Evolutionary conservation across 2,329 filamentous ascomycete species (phyloP), one percentile per base, ranked within the genome.

Genomic region (Ophiostoma sp.): DNA sequence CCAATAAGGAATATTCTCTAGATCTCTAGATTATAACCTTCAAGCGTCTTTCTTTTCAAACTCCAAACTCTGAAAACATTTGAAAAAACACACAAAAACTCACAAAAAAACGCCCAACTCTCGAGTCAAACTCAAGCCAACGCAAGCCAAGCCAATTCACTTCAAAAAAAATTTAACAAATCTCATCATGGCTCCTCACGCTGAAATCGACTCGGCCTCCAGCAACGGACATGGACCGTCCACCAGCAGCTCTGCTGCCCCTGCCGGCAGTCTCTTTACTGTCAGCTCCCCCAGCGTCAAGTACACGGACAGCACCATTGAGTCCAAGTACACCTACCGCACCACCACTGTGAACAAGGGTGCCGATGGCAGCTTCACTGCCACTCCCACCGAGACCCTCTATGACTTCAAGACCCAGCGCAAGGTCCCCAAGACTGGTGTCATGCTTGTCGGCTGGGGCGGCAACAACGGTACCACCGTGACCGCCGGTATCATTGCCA

Each of bases 361-460:
- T 75, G 75, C 76, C 71, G 84, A 89, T 74, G 93, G 93, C 78
- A 90, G 90, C 79, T 89, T 89, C 78, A 85, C 93, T 70, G 95
- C 93, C 70, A 89, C 87, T 71, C 95, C 95, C 75, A 91, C 91
- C 80, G 90, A 96, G 81, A 95, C 91, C 72, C 82, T 89, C 74
- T 99, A 98, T 79, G 90, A 97, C 84, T 98, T 99, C 90, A 96
- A 97, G 85, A 91, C 95, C 76, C 90, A 97, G 78, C 92, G 94
- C 79, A 91, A 91, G 80, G 86, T 98, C 70, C 92, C 93, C 80
- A 96, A 94, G 85, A 87, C 92, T 74, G 95, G 95, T 77, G 87
- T 97, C 83, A 98, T 99, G 95, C 86, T 99, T 73, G 94, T 99
- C 73, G 95, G 95, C 72, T 94, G 90, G 88, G 95, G 95, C 80